Base-by-base conservation (phyloP, 345 rosid species). In the Salix exigua region DNA sequence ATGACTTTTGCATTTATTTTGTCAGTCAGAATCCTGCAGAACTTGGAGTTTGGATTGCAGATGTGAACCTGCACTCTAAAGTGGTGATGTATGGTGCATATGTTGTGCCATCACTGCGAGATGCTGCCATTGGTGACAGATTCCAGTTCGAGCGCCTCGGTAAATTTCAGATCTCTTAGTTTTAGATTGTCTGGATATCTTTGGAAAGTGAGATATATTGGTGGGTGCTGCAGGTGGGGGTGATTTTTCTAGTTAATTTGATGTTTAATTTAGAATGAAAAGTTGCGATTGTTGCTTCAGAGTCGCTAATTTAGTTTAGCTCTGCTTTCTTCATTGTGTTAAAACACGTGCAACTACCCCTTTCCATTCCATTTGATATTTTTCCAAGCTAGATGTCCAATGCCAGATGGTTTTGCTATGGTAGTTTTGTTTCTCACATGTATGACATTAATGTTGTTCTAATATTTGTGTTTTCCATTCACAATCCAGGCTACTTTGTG, bases 61-160 rank as follows among this genome's bases (percentile, higher is more conserved):
- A 96, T 87, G 81, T 93, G 72, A 96, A 91, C 76, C 89, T 83
- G 2, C 79, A 85, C 30, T 96, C 98, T 67, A 92, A 92, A 85
- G 71, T 79, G 68, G 90, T 92, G 61, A 74, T 92, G 62, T 77
- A 89, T 77, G 73, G 77, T 79, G 94, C 94, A 9, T 91, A 77
- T 80, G 95, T 91, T 64, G 92, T 87, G 23, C 80, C 95, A 62
- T 75, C 86, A 42, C 89, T 96, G 67, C 67, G 70, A 78, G 80
- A 82, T 80, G 92, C 98, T 73, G 85, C 84, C 40, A 78, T 86
- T 5, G 94, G 92, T 71, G 94, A 91, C 70, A 84, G 75, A 40
- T 96, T 96, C 83, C 98, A 96, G 80, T 96, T 96, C 50, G 97
- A 96, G 83, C 86, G 98, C 79, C 97, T 93, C 48, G 98, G 99